Evolutionary conservation across 208 protist species (phyloP), one percentile per base, ranked within the genome.

Genomic region (Wallacemonas rigidus): DNA sequence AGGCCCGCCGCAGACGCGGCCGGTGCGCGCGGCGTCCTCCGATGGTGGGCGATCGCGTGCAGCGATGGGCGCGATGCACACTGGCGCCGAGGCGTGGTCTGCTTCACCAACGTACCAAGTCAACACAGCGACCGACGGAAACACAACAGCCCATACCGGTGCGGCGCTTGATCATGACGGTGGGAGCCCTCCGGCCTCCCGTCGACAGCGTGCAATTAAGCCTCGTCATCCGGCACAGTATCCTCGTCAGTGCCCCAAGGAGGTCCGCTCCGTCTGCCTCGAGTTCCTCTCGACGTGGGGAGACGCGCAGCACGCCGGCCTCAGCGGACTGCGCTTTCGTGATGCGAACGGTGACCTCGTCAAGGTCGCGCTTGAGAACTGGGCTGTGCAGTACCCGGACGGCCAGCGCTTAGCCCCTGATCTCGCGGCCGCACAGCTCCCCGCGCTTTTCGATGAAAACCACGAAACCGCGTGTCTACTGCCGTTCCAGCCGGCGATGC

Each of bases 281-380:
- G 71, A 89, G 77, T 51, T 93, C 9, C 76, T 93, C 44, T 72
- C 76, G 12, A 93, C 84, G n/a, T 93, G 88, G 88, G 88, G 88
- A n/a, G 82, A 88, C 58, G 76, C 75, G 8, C 61, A 81, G 44
- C 44, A 72, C 48, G 79, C 89, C 40, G 88, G 88, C 14, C 74
- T 93, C 9, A 85, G 76, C 65, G 82, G 85, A 4, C 61, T 93
- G 26, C 88, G 88, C 45, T 78, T 93, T 62, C 80, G 88, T 2
- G 82, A 90, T 68, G 83, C 76, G 7, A 41, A 47, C 6, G 88
- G 85, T 3, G 55, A 85, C 54, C 36, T 87, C 35, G 72, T 90
- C 40, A 71, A 36, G 51, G 54, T 74, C 1, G 35, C 51, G 26
- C 69, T 87, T 51, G 41, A 69, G 47, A 51, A 76, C 26, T 80